A percentile compares a stretch with the other conserved stretches of the same genome.
phyloP scores from a whole-genome alignment of 345 rosid genomes.

The Brassica rapa region DNA sequence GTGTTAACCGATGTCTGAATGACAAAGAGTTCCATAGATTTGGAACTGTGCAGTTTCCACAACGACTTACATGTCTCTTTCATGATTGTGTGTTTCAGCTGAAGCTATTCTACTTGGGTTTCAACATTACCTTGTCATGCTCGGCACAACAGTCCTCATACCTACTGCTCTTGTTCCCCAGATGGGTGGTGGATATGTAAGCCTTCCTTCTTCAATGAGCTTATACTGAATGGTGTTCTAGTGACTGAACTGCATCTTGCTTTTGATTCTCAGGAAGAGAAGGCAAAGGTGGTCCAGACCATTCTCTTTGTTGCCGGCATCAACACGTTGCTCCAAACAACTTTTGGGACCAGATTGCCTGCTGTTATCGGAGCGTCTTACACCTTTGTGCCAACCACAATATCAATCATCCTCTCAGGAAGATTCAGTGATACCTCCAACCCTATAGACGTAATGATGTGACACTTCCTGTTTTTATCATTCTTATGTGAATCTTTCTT shows the following conservation, averaged over 20 bases:
- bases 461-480: not conserved
- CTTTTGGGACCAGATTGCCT: slow-evolving; percentile 88
- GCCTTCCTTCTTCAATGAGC: slow-evolving; percentile 10
- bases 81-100: slow-evolving; percentile 53
- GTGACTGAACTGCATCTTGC: not conserved
- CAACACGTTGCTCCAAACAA: slow-evolving; percentile 83
- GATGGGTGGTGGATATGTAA: slow-evolving; percentile 99
- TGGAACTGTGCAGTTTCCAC: no score
- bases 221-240: not conserved
- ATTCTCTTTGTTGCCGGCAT: slow-evolving; percentile 93
- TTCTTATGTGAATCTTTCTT: slow-evolving; percentile 13
- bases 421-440: slow-evolving; percentile 69
- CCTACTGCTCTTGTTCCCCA: slow-evolving; percentile 96
- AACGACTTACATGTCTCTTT: not conserved
- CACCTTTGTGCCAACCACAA: slow-evolving; percentile 92
- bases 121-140: slow-evolving; percentile 97
- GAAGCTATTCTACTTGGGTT: slow-evolving; percentile 97
- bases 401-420: slow-evolving; percentile 90
- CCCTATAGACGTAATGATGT: slow-evolving; percentile 64
- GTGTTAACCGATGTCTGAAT: no score
- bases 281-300: slow-evolving; percentile 91
- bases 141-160: slow-evolving; percentile 89
- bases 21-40: no score
- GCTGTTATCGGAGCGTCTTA: slow-evolving; percentile 94
- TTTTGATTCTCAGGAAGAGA: slow-evolving; percentile 61